Evolutionary conservation across 2,329 filamentous ascomycete species (phyloP).

Genomic region (Alternaria triticina): DNA sequence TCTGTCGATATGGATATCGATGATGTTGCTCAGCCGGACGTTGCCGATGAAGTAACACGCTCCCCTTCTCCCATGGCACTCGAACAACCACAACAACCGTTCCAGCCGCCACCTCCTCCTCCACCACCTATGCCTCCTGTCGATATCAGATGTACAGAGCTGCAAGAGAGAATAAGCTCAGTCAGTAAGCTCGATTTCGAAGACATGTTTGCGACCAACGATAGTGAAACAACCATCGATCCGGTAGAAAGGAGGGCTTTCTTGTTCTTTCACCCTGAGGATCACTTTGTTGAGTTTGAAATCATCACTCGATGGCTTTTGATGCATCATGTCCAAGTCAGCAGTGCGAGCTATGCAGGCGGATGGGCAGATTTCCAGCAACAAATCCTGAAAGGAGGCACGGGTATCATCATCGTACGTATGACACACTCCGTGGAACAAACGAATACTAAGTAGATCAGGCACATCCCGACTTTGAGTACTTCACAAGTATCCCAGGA

Average conservation of each 20-base stretch:
- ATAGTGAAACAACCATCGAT: background rate
- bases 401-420: slow-evolving; percentile 39
- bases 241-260: slow-evolving; percentile 32
- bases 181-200: slow-evolving; percentile 27
- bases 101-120: background rate
- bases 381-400: slow-evolving; percentile 21
- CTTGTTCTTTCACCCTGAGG: slow-evolving; percentile 35
- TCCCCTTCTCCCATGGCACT: background rate
- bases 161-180: slow-evolving; percentile 25
- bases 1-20: background rate
- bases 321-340: slow-evolving; percentile 38
- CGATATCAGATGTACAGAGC: slow-evolving; percentile 1
- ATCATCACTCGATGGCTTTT: slow-evolving; percentile 41
- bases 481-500: slow-evolving; percentile 38
- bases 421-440: too few species aligned
- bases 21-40: background rate
- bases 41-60: background rate
- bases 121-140: background rate
- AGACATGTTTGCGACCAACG: slow-evolving; percentile 30
- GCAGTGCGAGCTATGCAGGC: slow-evolving; percentile 28
- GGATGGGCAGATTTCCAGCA: slow-evolving; percentile 36
- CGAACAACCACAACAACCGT: background rate
- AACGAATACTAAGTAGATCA: slow-evolving; percentile 14
- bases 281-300: slow-evolving; percentile 38
- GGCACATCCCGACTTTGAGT: slow-evolving; percentile 42